Conservation (phyloP, 1,284 basidiomycete species). For the Ustilago bromivora region DNA sequence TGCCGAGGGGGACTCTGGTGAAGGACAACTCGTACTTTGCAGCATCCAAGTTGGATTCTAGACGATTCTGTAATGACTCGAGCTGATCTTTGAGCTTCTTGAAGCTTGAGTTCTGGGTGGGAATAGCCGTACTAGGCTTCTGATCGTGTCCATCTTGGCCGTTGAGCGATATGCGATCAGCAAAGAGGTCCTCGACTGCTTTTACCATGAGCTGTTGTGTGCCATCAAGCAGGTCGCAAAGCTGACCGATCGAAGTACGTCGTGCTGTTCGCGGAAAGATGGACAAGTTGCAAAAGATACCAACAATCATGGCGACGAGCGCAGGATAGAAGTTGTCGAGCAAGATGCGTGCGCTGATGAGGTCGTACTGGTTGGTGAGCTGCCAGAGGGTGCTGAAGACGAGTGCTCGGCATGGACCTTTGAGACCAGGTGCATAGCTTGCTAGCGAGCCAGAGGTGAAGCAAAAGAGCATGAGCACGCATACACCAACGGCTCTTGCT, state of each 20-base stretch:
- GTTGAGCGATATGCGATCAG: neutral
- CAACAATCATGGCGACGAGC: conserved; percentile 47
- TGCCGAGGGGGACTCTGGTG: conserved; percentile 40
- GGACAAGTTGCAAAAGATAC: conserved; percentile 43
- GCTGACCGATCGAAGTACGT: conserved; percentile 27
- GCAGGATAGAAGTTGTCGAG: conserved; percentile 56
- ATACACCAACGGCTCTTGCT: conserved; percentile 56
- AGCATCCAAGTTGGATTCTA: conserved; percentile 41
- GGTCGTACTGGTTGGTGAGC: conserved; percentile 44
- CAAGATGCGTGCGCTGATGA: conserved; percentile 51
- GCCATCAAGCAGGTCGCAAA: conserved; percentile 29
- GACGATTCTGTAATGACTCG: conserved; percentile 9
- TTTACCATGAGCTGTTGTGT: conserved; percentile 36
- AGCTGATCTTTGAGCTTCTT: conserved; percentile 28
- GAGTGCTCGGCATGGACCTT: conserved; percentile 41
- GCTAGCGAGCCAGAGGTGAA: conserved; percentile 48
- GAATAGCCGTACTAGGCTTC: neutral
- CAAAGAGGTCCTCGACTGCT: conserved; percentile 48
- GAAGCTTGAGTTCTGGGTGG: conserved; percentile 1
- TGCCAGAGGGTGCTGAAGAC: conserved; percentile 57
- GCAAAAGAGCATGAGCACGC: conserved; percentile 46
- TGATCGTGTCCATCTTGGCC: neutral
- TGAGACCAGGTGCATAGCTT: conserved; percentile 56
- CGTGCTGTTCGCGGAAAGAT: conserved; percentile 54
- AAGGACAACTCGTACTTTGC: conserved; percentile 53